Evolutionary conservation across 306 rosid species (phyloP).

Genomic region (Prosopis cineraria): DNA sequence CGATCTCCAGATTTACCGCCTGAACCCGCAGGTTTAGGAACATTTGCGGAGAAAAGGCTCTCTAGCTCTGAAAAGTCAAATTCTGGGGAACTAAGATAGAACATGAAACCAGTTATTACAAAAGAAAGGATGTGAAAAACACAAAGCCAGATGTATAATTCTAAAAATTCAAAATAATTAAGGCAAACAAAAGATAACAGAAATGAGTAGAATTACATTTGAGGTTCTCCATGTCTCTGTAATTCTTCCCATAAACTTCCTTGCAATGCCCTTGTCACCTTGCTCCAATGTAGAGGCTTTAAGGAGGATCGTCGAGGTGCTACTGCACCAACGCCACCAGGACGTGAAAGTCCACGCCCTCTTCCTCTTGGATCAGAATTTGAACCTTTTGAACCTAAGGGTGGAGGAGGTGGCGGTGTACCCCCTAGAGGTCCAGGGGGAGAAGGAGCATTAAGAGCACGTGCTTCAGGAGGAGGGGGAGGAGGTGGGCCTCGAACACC

Average conservation of each 20-base stretch:
- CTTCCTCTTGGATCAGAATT: conserved; percentile 62
- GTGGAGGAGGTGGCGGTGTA: conserved; percentile 61
- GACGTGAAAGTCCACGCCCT: conserved; percentile 85
- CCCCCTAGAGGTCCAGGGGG: conserved; percentile 70
- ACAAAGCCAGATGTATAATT: not conserved
- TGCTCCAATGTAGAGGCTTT: conserved; percentile 93
- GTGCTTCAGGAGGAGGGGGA: conserved; percentile 39
- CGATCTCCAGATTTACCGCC: conserved; percentile 73
- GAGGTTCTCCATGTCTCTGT: conserved; percentile 80
- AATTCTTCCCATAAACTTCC: conserved; percentile 98
- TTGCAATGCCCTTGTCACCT: conserved; percentile 80
- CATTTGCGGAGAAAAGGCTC: conserved; percentile 81
- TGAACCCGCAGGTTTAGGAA: conserved; percentile 71
- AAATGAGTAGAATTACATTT: conserved; percentile 56
- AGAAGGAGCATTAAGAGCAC: conserved; percentile 47
- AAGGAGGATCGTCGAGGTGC: conserved; percentile 68
- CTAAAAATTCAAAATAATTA: conserved; percentile 11
- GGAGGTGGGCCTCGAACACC: conserved; percentile 37
- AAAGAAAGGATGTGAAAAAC: conserved; percentile 35
- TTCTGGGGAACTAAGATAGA: conserved; percentile 73
- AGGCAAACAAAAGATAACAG: conserved; percentile 15
- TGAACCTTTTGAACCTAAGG: conserved; percentile 51
- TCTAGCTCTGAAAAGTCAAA: conserved; percentile 91
- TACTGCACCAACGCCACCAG: conserved; percentile 50
- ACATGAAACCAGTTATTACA: conserved; percentile 35